Conservation (phyloP, 2,329 filamentous ascomycete genomes). For the Ascochyta rabiei region DNA sequence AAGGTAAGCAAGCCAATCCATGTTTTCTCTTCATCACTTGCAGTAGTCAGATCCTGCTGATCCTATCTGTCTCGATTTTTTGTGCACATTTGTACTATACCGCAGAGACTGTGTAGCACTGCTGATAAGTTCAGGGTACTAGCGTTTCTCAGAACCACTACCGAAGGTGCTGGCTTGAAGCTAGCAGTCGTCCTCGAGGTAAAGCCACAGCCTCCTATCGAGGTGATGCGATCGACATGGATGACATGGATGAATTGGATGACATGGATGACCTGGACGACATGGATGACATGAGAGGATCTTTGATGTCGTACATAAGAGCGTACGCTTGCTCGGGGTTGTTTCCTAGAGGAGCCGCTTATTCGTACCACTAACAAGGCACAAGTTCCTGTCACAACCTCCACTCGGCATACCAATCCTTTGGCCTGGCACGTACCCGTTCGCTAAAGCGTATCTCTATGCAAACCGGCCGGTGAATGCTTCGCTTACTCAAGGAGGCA, state of each 20-base stretch:
- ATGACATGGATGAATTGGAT: slow-evolving; percentile 17
- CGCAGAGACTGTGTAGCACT: not conserved
- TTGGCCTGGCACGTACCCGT: not conserved
- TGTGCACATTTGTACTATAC: not conserved
- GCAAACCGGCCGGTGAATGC: not conserved
- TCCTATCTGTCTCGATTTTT: slow-evolving; percentile 2
- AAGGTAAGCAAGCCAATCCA: slow-evolving; percentile 25
- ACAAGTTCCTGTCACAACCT: slow-evolving; percentile 15
- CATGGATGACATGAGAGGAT: slow-evolving; percentile 19
- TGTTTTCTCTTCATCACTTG: slow-evolving; percentile 6
- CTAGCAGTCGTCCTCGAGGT: not conserved
- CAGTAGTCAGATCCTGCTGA: slow-evolving; percentile 9
- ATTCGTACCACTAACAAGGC: slow-evolving; percentile 19
- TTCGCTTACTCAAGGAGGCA: slow-evolving; percentile 7
- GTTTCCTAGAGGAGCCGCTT: slow-evolving; percentile 13
- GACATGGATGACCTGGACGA: slow-evolving; percentile 14
- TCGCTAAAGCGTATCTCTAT: not conserved
- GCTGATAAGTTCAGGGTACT: not conserved
- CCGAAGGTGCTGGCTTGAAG: not conserved
- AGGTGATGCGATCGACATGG: slow-evolving; percentile 18
- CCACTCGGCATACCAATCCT: slow-evolving; percentile 1
- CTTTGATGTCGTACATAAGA: slow-evolving; percentile 36
- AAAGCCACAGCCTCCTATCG: slow-evolving; percentile 4
- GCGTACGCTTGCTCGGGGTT: slow-evolving; percentile 23
- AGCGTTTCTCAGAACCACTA: not conserved